Base-by-base conservation (phyloP, 2,329 filamentous ascomycete species). In the Trichothecium roseum region DNA sequence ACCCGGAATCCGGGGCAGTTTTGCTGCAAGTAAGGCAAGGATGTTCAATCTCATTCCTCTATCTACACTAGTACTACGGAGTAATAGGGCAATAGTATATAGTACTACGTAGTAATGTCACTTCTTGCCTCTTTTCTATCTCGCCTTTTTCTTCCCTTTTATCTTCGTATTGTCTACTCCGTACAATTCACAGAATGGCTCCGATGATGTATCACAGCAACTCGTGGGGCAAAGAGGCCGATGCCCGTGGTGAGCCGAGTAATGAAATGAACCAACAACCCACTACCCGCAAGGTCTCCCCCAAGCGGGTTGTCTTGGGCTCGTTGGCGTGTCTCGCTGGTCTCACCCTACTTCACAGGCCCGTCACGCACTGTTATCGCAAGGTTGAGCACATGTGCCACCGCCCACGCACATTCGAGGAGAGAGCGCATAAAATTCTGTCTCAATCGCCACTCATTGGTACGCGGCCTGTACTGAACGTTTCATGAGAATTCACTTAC, bases 361-460 rank as follows among this genome's bases (percentile, higher is more conserved):
- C 50, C n/a, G 40, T 48, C 18, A 37, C 32, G 7, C 42, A 40
- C 31, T 48, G 51, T 12, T 50, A 50, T 24, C 44, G 43, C 22
- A 43, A 40, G 10, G 34, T 46, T 10, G 45, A 41, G 24, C 40
- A 50, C n/a, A 45, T 50, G 40, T 37, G 36, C 13, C 51, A 48
- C 38, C 18, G 27, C 7, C 26, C 22, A 4, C 22, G 12, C 38
- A 58, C 59, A 4, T 47, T 67, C 16, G 62, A 72, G 34, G 52
- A 66, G 33, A 58, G 68, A 27, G 68, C 67, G 28, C 59, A 57
- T 26, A 52, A 51, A 24, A 66, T 73, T 24, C 56, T 73, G 22
- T 53, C 56, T 5, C 43, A 53, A 5, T 68, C 60, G 2, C 68
- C 69, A 2, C 50, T 73, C 44, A 71, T 73, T 41, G 68, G 68